phyloP scores from a whole-genome alignment of 164 flowering plant genomes.

The Santalum album region DNA sequence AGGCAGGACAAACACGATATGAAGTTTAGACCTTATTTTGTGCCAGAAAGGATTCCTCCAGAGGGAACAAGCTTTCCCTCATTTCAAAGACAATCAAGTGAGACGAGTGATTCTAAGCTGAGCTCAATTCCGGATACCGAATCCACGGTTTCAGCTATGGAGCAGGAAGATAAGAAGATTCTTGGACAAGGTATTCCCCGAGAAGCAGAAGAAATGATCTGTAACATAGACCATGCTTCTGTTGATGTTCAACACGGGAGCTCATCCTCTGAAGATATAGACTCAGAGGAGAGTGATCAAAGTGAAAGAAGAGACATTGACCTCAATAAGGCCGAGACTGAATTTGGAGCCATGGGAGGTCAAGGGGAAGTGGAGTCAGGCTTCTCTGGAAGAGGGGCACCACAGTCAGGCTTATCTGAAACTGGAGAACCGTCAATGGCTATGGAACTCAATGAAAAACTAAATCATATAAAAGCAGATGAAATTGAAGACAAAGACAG shows the following conservation, averaged over 20 bases:
- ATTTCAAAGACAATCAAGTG: constrained; percentile 61
- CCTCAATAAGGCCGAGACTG: constrained; percentile 18
- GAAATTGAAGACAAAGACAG: constrained; percentile 24
- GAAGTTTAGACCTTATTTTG: constrained; percentile 51
- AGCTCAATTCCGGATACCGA: constrained; percentile 74
- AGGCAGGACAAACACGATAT: constrained; percentile 33
- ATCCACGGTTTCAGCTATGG: constrained; percentile 38
- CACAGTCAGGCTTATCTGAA: background rate
- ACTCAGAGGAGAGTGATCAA: constrained; percentile 21
- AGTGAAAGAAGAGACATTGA: constrained; percentile 26
- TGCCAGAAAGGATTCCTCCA: constrained; percentile 35
- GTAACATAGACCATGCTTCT: constrained; percentile 24
- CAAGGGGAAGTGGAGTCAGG: constrained; percentile 15
- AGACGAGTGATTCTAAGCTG: constrained; percentile 56
- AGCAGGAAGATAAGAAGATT: constrained; percentile 39
- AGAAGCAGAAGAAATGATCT: constrained; percentile 25
- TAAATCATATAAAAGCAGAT: constrained; percentile 17
- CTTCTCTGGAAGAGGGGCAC: background rate
- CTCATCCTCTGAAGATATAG: constrained; percentile 36
- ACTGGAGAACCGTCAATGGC: constrained; percentile 6
- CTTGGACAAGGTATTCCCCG: constrained; percentile 29
- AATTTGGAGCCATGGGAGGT: constrained; percentile 20
- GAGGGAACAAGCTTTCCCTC: constrained; percentile 39
- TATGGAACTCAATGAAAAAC: constrained; percentile 10
- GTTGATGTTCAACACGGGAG: constrained; percentile 38